These are phyloP conservation scores for Annulohypoxylon moriforme DNA, from an alignment of 495 filamentous ascomycete species.

Conservation along the genomic window DNA sequence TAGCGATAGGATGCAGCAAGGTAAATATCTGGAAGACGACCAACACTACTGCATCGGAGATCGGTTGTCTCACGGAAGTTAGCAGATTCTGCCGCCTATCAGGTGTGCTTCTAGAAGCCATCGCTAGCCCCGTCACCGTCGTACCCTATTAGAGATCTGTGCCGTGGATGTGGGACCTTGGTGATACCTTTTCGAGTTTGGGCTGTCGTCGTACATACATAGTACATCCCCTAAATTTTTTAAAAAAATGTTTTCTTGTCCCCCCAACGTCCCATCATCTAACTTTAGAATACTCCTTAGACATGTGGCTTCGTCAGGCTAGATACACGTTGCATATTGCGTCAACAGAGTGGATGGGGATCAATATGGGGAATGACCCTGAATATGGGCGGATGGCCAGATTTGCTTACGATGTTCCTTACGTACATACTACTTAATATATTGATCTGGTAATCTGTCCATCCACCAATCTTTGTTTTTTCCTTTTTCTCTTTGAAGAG, in stretches of 20 bases:
- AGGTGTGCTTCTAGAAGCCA: slow-evolving; percentile 34
- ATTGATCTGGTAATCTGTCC: background rate
- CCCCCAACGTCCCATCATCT: background rate
- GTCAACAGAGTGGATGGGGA: background rate
- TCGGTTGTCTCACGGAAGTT: slow-evolving; percentile 16
- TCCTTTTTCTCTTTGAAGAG: background rate
- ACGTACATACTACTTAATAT: background rate
- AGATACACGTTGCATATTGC: slow-evolving; percentile 31
- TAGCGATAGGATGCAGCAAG: slow-evolving; percentile 2
- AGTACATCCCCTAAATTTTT: background rate
- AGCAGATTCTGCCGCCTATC: slow-evolving; percentile 17
- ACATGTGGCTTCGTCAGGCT: slow-evolving; percentile 35
- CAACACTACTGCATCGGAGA: slow-evolving; percentile 18
- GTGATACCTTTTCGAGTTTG: slow-evolving; percentile 3
- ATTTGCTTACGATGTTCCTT: background rate
- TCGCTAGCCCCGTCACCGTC: slow-evolving; percentile 19
- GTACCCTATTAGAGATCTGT: slow-evolving; percentile 17
- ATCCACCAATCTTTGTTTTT: background rate
- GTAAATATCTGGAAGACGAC: slow-evolving; percentile 7
- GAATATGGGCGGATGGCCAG: background rate
- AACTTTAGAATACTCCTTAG: slow-evolving; percentile 23
- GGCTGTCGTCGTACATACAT: background rate
- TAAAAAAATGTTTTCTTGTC: background rate
- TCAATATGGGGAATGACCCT: background rate
- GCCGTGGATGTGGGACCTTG: slow-evolving; percentile 28